Base-by-base conservation (phyloP, 768 basidiomycete species). In the Zangia roseola region DNA sequence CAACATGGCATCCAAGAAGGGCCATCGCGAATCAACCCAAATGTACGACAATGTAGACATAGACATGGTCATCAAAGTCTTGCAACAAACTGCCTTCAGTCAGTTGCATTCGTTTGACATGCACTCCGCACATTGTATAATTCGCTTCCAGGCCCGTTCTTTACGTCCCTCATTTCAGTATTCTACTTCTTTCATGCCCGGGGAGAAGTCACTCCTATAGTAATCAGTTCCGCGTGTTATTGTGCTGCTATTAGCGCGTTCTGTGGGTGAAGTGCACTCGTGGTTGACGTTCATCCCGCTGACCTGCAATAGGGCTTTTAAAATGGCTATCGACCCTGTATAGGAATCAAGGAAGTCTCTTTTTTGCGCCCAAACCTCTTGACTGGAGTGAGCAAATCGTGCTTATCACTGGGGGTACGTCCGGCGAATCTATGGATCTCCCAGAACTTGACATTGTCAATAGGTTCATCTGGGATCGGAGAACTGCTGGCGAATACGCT, bases 341-440 rank as follows among this genome's bases (percentile, higher is more conserved):
- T 64, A 77, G 88, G 45, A 93, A 91, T 59, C 84, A 88, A 65
- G 80, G 79, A 24, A 83, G 73, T 54, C 62, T 84, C 19, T 65
- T 92, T 20, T 82, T 82, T 50, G 74, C 78, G 0, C 82, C 85
- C 3, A 63, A 71, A 13, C 77, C 70, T 31, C 67, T 93, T 24
- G 83, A 93, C 56, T 97, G 94, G 95, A 79, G 79, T 38, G 83
- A 93, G 39, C 91, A 97, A 68, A 82, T 95, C 47, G 84, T 97
- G 5, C 74, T 97, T 33, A 76, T 98, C 48, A 97, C 95, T 7
- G 95, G 95, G 44, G 94, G 93, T 89, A 50, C 40, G 80, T 44
- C n/a, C 44, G 10, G 20, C 2, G 20, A 28, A 45, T 4, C 10
- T 14, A 30, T 9, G n/a, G 19, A 19, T 43, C 14, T 43, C 17